These are phyloP conservation scores for Russula lepida DNA, from an alignment of 768 basidiomycete genomes.

Conservation along the genomic window DNA sequence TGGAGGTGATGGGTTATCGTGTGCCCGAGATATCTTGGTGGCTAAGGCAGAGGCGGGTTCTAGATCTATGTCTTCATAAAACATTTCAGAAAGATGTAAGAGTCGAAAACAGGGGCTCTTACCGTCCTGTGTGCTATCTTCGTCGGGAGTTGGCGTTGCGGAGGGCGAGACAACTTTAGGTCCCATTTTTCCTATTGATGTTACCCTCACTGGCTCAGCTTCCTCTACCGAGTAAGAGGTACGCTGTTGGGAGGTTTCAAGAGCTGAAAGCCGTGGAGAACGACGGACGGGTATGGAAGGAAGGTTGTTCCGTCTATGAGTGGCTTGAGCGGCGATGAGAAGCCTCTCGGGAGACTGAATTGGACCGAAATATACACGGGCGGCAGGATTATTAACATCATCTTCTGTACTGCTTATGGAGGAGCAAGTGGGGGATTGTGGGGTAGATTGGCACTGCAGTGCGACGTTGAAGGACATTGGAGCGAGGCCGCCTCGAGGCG, in stretches of 20 bases:
- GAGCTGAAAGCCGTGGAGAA: constrained; percentile 4
- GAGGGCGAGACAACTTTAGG: not conserved
- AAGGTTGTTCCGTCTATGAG: constrained; percentile 7
- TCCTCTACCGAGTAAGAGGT: not conserved
- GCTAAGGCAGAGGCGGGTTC: constrained; percentile 66
- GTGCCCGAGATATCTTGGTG: constrained; percentile 55
- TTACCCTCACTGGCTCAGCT: not conserved
- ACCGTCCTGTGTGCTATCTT: constrained; percentile 16
- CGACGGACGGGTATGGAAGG: constrained; percentile 9
- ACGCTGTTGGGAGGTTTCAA: not conserved
- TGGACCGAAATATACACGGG: constrained; percentile 24
- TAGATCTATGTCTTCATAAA: constrained; percentile 22
- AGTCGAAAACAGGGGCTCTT: not conserved
- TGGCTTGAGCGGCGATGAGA: constrained; percentile 16
- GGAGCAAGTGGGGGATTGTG: constrained; percentile 12
- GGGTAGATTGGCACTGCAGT: not conserved
- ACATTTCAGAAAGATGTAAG: not conserved
- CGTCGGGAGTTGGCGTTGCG: not conserved
- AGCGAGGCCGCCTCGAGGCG: constrained; percentile 3
- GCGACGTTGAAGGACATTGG: constrained; percentile 16
- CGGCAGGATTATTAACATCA: constrained; percentile 6
- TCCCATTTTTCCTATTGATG: not conserved
- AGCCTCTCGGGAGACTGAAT: constrained; percentile 23
- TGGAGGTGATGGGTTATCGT: constrained; percentile 70
- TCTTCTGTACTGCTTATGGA: constrained; percentile 12